phyloP scores from a whole-genome alignment of 1,284 basidiomycete genomes.

The Ustilago loliicola region DNA sequence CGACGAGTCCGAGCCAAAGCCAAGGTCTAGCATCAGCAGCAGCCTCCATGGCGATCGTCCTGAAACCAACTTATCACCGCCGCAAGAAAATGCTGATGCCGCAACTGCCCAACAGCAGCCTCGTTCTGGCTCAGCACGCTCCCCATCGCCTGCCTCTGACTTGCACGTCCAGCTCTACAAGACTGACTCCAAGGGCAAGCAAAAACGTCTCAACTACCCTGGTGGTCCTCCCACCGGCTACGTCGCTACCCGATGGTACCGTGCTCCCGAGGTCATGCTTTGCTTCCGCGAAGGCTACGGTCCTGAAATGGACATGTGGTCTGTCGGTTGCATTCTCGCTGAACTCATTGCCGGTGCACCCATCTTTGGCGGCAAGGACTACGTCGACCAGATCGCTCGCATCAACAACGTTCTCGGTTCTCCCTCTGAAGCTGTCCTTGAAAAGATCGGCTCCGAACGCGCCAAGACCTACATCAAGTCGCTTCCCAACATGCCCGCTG shows the following conservation, averaged over 20 bases:
- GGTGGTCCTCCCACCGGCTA: slow-evolving; percentile 69
- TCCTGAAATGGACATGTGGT: slow-evolving; percentile 69
- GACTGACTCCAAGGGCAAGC: slow-evolving; percentile 54
- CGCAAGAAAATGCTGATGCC: neutral
- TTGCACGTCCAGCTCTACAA: slow-evolving; percentile 51
- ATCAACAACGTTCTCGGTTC: slow-evolving; percentile 68
- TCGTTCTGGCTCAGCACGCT: slow-evolving; percentile 26
- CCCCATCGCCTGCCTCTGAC: slow-evolving; percentile 38
- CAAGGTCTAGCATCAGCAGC: slow-evolving; percentile 27
- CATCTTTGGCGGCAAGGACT: slow-evolving; percentile 69
- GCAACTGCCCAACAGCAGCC: slow-evolving; percentile 9
- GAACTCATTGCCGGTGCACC: slow-evolving; percentile 66
- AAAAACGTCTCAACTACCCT: slow-evolving; percentile 62
- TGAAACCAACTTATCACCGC: slow-evolving; percentile 2
- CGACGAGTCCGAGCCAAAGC: slow-evolving; percentile 24
- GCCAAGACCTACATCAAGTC: slow-evolving; percentile 65
- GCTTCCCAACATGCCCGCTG: slow-evolving; percentile 55
- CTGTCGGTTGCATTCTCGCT: slow-evolving; percentile 69
- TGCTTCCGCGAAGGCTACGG: slow-evolving; percentile 68
- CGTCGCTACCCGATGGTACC: slow-evolving; percentile 69
- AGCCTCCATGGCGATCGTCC: slow-evolving; percentile 22
- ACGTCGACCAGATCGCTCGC: slow-evolving; percentile 68
- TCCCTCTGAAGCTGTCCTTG: slow-evolving; percentile 56
- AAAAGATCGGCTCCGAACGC: slow-evolving; percentile 64
- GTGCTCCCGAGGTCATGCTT: slow-evolving; percentile 70